Percentiles rank a stretch among this genome's conserved stretches.
phyloP scores from a whole-genome alignment of 768 basidiomycete genomes.

The Auricularia sp. region DNA sequence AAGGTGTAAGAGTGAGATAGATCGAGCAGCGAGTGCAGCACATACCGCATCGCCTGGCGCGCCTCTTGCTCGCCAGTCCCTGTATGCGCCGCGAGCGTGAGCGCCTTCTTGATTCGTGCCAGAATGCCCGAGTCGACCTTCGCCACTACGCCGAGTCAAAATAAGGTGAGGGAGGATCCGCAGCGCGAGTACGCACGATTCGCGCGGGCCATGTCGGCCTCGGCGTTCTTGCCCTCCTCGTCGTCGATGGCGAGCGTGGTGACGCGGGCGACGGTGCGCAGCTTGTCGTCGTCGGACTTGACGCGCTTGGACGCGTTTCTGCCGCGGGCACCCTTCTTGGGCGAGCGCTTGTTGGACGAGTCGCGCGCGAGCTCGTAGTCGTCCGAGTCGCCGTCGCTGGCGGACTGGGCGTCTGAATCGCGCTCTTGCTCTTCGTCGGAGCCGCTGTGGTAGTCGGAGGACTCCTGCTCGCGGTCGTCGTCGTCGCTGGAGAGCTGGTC shows the following conservation, averaged over 20 bases:
- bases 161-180: no score
- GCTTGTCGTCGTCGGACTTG: not conserved
- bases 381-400: not conserved
- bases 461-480: not conserved
- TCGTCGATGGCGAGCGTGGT: not conserved
- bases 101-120: slow-evolving; percentile 5
- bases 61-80: slow-evolving; percentile 7
- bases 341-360: not conserved
- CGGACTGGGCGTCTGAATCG: not conserved
- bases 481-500: not conserved
- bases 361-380: not conserved
- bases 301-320: not conserved
- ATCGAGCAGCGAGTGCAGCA: not conserved
- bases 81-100: slow-evolving; percentile 1
- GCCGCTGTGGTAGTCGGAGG: not conserved
- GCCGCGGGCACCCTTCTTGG: not conserved
- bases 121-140: slow-evolving; percentile 3
- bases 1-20: not conserved
- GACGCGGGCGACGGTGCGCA: not conserved
- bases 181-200: not conserved
- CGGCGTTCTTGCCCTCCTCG: not conserved
- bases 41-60: slow-evolving; percentile 3
- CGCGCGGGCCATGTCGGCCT: slow-evolving; percentile 1
- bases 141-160: not conserved
- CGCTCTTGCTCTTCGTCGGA: not conserved